Evolutionary conservation across 768 basidiomycete genomes (phyloP), one percentile per base, ranked within the genome.

Genomic region (Trametes sanguinea): DNA sequence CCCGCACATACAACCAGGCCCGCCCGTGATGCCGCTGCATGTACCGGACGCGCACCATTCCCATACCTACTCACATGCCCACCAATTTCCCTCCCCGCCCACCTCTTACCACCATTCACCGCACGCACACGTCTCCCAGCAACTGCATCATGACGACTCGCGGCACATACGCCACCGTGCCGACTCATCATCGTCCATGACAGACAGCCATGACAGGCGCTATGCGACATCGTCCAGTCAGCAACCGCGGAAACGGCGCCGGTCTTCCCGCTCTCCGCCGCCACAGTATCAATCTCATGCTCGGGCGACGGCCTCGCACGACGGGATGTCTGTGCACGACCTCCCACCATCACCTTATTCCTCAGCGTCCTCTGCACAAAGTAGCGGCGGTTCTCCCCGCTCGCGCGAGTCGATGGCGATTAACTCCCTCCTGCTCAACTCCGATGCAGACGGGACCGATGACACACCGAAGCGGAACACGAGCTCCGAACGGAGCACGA

Each of bases 341-440:
- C 78, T 87, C 11, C 87, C 89, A 2, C 88, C 87, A 3, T 90
- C 89, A 6, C 88, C 90, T 1, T 89, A 88, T 69, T 88, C 87
- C 29, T 88, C 88, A 14, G 84, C 87, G 13, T 82, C 84, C 40
- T 87, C 87, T 60, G 83, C 60, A 17, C 61, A 85, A 59, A 86
- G 87, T 14, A 83, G 83, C 51, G 85, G 85, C 64, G 87, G 83
- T 67, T 90, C 89, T 1, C 88, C 89, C 46, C 83, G 86, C 51
- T 85, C 88, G 56, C 80, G 86, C 58, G 84, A 83, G 14, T 86
- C 87, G 40, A 92, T 92, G 90, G 85, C 88, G 46, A 92, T 93
- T 67, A 89, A 87, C 30, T 89, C 89, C 1, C 75, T 93, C 33
- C 61, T 93, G 30, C 80, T 91, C 27, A 83, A 86, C 59, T 44